Base-by-base conservation (phyloP, 192 early-diverging fungal species). In the Funneliformis geosporum region DNA sequence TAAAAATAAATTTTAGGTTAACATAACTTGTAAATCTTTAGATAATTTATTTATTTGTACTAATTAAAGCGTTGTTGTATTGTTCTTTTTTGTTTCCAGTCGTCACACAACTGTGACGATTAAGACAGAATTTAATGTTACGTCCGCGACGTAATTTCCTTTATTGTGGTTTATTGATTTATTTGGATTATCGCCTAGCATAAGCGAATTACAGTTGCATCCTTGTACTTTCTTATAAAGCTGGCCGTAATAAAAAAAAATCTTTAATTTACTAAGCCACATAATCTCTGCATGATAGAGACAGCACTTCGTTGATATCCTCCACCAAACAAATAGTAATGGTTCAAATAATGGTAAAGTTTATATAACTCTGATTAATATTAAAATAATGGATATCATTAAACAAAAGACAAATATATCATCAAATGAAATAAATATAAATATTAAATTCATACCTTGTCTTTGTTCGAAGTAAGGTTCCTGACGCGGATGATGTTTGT, bases 341-440 rank as follows among this genome's bases (percentile, higher is more conserved):
- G 81, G 39, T 82, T 82, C 39, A 82, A 70, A n/a, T 74, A 78
- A 69, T 82, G 81, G 39, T 82, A 82, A 6, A 82, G 47, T 60
- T 82, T 44, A 47, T 82, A 82, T 11, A 82, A 42, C 27, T 81
- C 76, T 78, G 18, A 43, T 14, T 40, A n/a, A 76, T 25, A 46
- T 43, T 16, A 33, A 59, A 27, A 16, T 38, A 21, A 42, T 62
- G 27, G 1, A 16, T 18, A 72, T 40, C 18, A 40, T 44, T 71
- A 21, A 44, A 27, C 8, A 18, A 66, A 25, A n/a, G n/a, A 25
- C 7, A 16, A 4, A 18, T 8, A 33, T 66, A 25, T 33, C 33
- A 33, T 18, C 50, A 28, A 28, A 59, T 9, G 28, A 12, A 74
- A 5, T 33, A 23, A 74, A 33, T 33, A 33, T 33, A 0, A 33